phyloP scores from a whole-genome alignment of 352 stramenopile genomes.

The Globisporangium irregulare region DNA sequence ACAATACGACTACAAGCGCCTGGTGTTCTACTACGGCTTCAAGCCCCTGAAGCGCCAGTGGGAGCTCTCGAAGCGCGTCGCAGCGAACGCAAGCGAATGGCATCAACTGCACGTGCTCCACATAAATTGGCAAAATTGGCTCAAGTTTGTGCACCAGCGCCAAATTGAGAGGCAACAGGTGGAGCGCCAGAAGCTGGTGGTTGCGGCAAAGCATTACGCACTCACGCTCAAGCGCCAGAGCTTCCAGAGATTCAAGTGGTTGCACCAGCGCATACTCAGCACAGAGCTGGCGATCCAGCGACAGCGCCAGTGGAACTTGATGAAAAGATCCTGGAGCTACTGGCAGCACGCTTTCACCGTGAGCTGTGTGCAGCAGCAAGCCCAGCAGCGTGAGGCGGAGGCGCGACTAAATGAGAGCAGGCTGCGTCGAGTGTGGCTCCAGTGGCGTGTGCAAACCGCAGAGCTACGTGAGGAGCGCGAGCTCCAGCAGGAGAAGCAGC shows the following conservation, averaged over 20 bases:
- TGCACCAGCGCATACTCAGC: constrained; percentile 20
- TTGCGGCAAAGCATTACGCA: constrained; percentile 22
- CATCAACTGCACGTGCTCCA: constrained; percentile 41
- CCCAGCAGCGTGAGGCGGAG: constrained; percentile 11
- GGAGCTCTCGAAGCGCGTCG: constrained; percentile 25
- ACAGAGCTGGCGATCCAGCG: constrained; percentile 25
- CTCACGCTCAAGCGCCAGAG: constrained; percentile 18
- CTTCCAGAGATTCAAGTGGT: constrained; percentile 16
- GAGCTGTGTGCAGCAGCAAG: constrained; percentile 16
- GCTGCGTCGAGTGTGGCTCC: constrained; percentile 23
- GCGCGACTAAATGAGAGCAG: constrained; percentile 13
- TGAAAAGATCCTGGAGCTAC: constrained; percentile 21
- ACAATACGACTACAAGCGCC: constrained; percentile 32
- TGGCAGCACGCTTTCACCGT: constrained; percentile 25
- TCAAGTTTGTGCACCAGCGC: constrained; percentile 25
- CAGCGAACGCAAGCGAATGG: constrained; percentile 35
- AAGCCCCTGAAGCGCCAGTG: constrained; percentile 39
- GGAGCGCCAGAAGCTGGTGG: constrained; percentile 25
- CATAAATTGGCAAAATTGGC: constrained; percentile 39
- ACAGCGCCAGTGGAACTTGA: constrained; percentile 34
- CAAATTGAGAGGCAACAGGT: constrained; percentile 19
- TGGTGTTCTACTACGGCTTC: constrained; percentile 53
- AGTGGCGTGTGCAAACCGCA: constrained; percentile 28
- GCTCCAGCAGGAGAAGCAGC: constrained; percentile 44
- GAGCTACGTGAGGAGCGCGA: constrained; percentile 29